Evolutionary conservation across 2,329 filamentous ascomycete genomes (phyloP), one percentile per base, ranked within the genome.

Genomic region (Plenodomus biglobosus): DNA sequence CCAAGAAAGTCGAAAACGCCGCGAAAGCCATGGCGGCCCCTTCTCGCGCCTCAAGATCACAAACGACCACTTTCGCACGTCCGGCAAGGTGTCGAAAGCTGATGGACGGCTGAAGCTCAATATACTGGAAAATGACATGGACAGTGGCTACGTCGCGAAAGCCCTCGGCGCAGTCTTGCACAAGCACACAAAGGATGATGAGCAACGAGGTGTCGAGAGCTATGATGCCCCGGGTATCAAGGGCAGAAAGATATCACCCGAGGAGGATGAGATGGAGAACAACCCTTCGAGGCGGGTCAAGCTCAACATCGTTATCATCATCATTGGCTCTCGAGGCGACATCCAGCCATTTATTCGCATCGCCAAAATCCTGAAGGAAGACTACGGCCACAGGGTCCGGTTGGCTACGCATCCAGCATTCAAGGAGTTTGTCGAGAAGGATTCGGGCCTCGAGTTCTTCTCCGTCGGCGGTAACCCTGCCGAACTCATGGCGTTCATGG

Each of bases 401-500:
- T 85, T 92, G 41, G 88, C 88, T 1, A 92, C 88, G 0, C 89
- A 92, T 62, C 86, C 87, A 1, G 84, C 84, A 0, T 92, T 92
- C 68, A 84, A 84, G 40, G 82, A 89, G 0, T 90, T 92, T 59
- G 82, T 92, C 1, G 80, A 89, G 60, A 79, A 85, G 40, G 86
- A 90, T 53, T 84, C 74, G 13, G 86, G 84, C 0, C 77, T 92
- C 0, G 88, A 92, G 59, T 92, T 92, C 73, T 92, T 92, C 71
- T 86, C 83, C 1, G 82, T 92, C 1, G 88, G 88, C 1, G 89
- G 89, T 1, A 85, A 92, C 59, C 89, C 89, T 1, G 83, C 85
- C 0, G 87, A 92, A 69, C 76, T 94, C 1, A 92, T 92, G 89
- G 85, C 87, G 0, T 92, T 91, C 68, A 92, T 94, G 89, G 87